Percentiles rank a stretch among this genome's conserved stretches.
These are phyloP conservation scores for Phytophthora constricta DNA, from an alignment of 352 stramenopile species.

Conservation along the genomic window DNA sequence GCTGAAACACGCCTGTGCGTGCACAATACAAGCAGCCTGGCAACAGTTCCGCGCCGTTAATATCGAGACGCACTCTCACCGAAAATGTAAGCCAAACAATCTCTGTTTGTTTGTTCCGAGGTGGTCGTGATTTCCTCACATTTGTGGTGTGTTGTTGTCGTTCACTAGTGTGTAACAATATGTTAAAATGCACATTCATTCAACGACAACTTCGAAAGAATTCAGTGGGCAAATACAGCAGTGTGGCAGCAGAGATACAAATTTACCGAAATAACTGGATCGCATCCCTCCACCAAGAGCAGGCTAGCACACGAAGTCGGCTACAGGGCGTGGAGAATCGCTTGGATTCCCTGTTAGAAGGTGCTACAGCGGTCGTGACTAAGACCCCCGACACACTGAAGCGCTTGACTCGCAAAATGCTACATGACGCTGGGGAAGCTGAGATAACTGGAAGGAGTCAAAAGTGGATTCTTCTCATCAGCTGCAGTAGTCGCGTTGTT, in stretches of 20 bases:
- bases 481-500: conserved; percentile 21
- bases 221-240: conserved; percentile 49
- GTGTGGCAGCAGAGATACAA: conserved; percentile 47
- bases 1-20: conserved; percentile 55
- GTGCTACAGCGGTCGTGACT: conserved; percentile 23
- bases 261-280: conserved; percentile 55
- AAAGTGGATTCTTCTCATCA: conserved; percentile 27
- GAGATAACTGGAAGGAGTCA: conserved; percentile 38
- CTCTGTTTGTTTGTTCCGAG: background rate
- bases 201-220: conserved; percentile 64
- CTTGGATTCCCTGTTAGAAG: conserved; percentile 43
- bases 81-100: conserved; percentile 32
- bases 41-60: conserved; percentile 29
- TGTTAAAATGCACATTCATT: conserved; percentile 47
- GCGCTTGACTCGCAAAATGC: background rate
- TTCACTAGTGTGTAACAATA: conserved; percentile 28
- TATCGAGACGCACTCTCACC: conserved; percentile 8
- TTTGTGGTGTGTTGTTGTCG: background rate
- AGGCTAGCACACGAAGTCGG: conserved; percentile 45
- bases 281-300: conserved; percentile 49
- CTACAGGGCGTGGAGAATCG: conserved; percentile 51
- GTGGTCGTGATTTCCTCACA: conserved; percentile 12
- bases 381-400: conserved; percentile 13
- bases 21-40: conserved; percentile 74
- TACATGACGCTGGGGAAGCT: conserved; percentile 51